Percentiles rank a stretch among this genome's conserved stretches.
Conservation (phyloP, 179 eudicot genomes). For the Amaranthus tricolor region DNA sequence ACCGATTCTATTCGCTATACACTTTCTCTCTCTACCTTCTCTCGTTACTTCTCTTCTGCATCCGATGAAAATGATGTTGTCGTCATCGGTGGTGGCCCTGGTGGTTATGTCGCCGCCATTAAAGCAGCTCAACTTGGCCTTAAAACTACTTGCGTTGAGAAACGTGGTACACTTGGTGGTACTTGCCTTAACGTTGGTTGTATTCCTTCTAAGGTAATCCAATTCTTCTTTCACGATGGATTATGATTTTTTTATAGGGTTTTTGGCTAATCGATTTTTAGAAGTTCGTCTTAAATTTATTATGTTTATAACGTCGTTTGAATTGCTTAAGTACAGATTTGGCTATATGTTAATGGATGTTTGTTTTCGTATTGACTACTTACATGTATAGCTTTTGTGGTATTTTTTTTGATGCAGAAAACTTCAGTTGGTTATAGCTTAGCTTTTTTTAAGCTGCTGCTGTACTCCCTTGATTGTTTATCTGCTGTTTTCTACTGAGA, state of each 20-base stretch:
- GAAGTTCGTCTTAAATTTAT: slow-evolving; percentile 3
- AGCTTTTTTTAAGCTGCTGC: background rate
- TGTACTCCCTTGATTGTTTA: background rate
- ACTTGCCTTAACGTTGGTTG: slow-evolving; percentile 96
- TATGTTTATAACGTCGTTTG: background rate
- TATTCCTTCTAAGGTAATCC: slow-evolving; percentile 79
- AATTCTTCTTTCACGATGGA: background rate
- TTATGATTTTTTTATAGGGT: background rate
- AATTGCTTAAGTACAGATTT: background rate
- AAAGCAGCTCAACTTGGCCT: slow-evolving; percentile 96
- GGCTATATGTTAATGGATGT: background rate
- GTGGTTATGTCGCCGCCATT: slow-evolving; percentile 94
- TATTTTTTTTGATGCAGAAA: background rate
- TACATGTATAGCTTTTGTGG: background rate
- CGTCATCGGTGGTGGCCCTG: slow-evolving; percentile 90
- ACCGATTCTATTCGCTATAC: slow-evolving; percentile 27
- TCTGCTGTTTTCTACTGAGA: background rate
- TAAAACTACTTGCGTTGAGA: slow-evolving; percentile 91
- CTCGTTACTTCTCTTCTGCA: slow-evolving; percentile 53
- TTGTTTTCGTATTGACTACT: no score
- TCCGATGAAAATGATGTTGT: slow-evolving; percentile 91
- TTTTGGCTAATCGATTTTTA: background rate
- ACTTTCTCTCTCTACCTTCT: slow-evolving; percentile 19
- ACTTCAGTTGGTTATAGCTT: background rate
- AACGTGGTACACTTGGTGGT: slow-evolving; percentile 85